Base-by-base conservation (phyloP, 2,329 filamentous ascomycete species). In the Ophiostoma quercus region DNA sequence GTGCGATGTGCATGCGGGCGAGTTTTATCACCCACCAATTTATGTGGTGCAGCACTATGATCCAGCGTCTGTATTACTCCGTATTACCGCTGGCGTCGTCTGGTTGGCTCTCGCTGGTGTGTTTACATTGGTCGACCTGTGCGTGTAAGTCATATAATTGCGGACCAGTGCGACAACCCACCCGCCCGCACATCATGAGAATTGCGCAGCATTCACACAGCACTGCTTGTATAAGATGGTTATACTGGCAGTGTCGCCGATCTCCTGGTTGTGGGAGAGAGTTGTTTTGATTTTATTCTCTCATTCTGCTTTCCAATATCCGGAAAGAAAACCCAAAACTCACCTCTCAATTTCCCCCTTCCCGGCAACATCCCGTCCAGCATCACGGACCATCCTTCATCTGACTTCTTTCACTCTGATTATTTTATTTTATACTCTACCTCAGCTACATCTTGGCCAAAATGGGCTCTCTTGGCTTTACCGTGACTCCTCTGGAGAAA, bases 391-490 rank as follows among this genome's bases (percentile, higher is more conserved):
- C 51, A 37, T n/a, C 16, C 29, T n/a, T 37, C 16, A 63, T 22
- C 60, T 63, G 5, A 14, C 19, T 63, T 63, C 8, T 9, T 43
- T 29, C 57, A 39, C 22, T 19, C n/a, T 9, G 11, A 3, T 43
- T 32, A 54, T 25, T 16, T 41, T 14, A 60, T n/a, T 5, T 7
- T 5, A 7, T 8, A 2, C 1, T 32, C 41, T 5, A 47, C 43
- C 16, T 34, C 34, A 5, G 5, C 4, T 6, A 8, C 8, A 34
- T 8, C 43, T n/a, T 7, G 14, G 1, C 19, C 60, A 70, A 16
- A 43, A 74, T 74, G 73, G 72, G 71, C 3, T 72, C 73, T 2
- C 7, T 71, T 4, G 70, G 70, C 8, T 69, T 71, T 25, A 41
- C 63, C 22, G 54, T 72, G 2, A 67, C 22, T 2, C 71, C 72